Evolutionary conservation across 2,329 filamentous ascomycete species (phyloP), one percentile per base, ranked within the genome.

Genomic region (Drechslerella dactyloides): DNA sequence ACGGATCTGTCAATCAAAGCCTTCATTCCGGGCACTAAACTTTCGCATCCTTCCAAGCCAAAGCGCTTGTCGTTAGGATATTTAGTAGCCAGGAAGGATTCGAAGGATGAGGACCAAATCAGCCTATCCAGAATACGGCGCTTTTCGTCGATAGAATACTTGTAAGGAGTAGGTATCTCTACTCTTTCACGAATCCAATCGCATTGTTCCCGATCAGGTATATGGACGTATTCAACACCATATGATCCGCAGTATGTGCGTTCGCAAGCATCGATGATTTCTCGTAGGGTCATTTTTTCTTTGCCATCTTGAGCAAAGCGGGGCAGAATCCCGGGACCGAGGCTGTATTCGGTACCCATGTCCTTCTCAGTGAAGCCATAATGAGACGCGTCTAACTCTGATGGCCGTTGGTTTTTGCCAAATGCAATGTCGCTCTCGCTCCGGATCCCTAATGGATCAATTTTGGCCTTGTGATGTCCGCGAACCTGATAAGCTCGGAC

Each of bases 41-140:
- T 93, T 82, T 99, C 94, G 79, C 93, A 96, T 79, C 94, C 94
- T 83, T 99, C 94, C 27, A 99, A 87, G 82, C 94, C 94, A 81
- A 99, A 99, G 79, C 94, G 91, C 86, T 99, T 99, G 83, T 99
- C 94, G 82, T 99, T 99, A 80, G 94, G 94, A 82, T 97, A 97
- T 82, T 99, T 99, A 69, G 92, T 97, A 65, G 94, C 89, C 76
- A 96, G 84, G 85, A 99, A 99, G 72, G 87, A 83, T 83, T 99
- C 94, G 80, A 99, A 99, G 82, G 91, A 97, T 75, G 93, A 96
- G 80, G 91, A 93, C 94, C 94, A 99, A 81, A 99, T 99, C 75
- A 99, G 85, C 79, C 94, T 91, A 82, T 99, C 94, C 76, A 99
- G 86, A 76, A 99, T 96, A 76, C 94, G 88, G 79, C 94, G 90